phyloP scores from a whole-genome alignment of 1,284 basidiomycete genomes.

The Mrakiaceae sp. region DNA sequence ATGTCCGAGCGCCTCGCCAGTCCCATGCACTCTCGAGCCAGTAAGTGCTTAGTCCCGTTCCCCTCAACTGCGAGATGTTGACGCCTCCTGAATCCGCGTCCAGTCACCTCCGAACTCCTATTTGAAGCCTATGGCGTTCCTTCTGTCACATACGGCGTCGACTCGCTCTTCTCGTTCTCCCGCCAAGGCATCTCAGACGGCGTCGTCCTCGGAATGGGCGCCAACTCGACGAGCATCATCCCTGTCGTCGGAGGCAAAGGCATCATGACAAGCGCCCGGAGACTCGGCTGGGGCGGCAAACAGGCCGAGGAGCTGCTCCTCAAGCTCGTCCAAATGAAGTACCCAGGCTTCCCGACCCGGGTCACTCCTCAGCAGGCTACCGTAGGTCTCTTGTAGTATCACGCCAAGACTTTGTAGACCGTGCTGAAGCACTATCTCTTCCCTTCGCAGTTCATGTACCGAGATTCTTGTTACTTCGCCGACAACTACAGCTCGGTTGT shows the following conservation, averaged over 20 bases:
- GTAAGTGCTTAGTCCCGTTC: conserved; percentile 41
- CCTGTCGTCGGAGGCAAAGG: conserved; percentile 71
- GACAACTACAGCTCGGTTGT: conserved; percentile 64
- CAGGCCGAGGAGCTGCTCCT: conserved; percentile 85
- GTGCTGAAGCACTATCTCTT: neutral
- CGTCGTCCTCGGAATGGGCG: conserved; percentile 48
- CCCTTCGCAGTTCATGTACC: conserved; percentile 64
- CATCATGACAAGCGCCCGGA: conserved; percentile 70
- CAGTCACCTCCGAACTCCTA: conserved; percentile 89
- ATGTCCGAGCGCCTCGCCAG: conserved; percentile 91
- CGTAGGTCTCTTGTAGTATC: conserved; percentile 26
- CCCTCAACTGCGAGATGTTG: conserved; percentile 15
- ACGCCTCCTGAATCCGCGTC: conserved; percentile 7
- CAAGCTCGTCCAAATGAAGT: conserved; percentile 89
- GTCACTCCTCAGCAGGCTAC: conserved; percentile 44
- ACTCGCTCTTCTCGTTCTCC: conserved; percentile 85
- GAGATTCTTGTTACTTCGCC: conserved; percentile 76
- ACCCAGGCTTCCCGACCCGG: conserved; percentile 65
- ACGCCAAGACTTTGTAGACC: neutral
- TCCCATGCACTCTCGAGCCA: conserved; percentile 73
- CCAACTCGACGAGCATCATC: conserved; percentile 61
- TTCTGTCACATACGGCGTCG: conserved; percentile 76
- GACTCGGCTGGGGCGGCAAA: conserved; percentile 86
- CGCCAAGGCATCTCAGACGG: conserved; percentile 43
- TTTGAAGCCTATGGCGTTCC: conserved; percentile 91